A percentile compares a stretch with the other conserved stretches of the same genome.
phyloP scores from a whole-genome alignment of 1,284 basidiomycete species.

The Apiotrichum laibachii region DNA sequence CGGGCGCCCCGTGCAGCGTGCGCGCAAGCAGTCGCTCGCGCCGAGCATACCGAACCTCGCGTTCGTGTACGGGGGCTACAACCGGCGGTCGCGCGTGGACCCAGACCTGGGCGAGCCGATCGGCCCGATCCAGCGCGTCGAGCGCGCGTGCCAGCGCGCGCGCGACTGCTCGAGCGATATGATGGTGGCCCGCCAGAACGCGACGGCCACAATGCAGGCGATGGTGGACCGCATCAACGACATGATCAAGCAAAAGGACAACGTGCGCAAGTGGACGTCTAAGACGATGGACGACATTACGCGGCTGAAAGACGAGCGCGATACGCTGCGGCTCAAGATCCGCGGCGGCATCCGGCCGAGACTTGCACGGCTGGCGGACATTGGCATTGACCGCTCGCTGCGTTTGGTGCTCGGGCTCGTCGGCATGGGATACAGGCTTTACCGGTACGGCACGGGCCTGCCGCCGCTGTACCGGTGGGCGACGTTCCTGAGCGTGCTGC shows the following conservation, averaged over 20 bases:
- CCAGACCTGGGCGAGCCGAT: conserved; percentile 25
- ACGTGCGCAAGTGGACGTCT: conserved; percentile 29
- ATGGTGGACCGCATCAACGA: conserved; percentile 28
- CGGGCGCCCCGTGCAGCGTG: not conserved
- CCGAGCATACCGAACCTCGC: conserved; percentile 16
- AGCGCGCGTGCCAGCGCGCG: conserved; percentile 24
- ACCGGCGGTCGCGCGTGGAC: conserved; percentile 32
- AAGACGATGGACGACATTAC: conserved; percentile 16
- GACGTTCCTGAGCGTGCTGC: too few species aligned
- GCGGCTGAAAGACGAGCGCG: conserved; percentile 9
- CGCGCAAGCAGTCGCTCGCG: conserved; percentile 8
- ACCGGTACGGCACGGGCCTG: conserved; percentile 11
- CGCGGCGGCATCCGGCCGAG: conserved; percentile 16
- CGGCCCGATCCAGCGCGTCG: conserved; percentile 31
- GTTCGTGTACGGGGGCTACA: conserved; percentile 25
- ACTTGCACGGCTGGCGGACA: conserved; percentile 13
- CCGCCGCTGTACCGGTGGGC: too few species aligned
- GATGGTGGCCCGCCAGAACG: conserved; percentile 5
- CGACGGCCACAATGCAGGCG: conserved; percentile 18
- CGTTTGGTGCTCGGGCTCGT: conserved; percentile 10
- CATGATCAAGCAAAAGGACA: conserved; percentile 31
- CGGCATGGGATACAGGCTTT: conserved; percentile 5
- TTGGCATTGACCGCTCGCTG: conserved; percentile 11
- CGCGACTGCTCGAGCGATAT: conserved; percentile 9
- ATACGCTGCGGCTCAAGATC: conserved; percentile 13